Evolutionary conservation across 306 rosid species (phyloP), one percentile per base, ranked within the genome.

Genomic region (Sicyos edulis): DNA sequence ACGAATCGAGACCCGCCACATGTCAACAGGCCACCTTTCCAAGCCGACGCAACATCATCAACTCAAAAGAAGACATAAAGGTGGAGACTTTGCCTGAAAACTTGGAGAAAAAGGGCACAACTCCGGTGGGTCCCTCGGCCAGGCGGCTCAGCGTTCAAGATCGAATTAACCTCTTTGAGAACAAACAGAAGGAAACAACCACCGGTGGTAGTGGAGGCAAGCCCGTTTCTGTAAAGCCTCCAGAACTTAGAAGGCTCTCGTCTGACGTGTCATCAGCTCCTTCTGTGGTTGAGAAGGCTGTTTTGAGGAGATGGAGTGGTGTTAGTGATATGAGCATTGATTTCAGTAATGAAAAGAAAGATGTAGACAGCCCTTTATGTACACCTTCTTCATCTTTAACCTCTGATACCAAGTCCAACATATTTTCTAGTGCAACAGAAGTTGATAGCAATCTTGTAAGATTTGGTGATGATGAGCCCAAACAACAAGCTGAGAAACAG

Each of bases 111-210:
- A 73, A 79, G 73, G 74, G 72, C 70, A 40, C 45, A 40, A 40
- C 45, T 40, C 81, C 83, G 1, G 74, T 81, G 20, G 78, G 81
- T 71, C 95, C 81, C 65, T 63, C 87, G 0, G 49, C 82, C 2
- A 86, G 97, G 83, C 87, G 97, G 71, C 96, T 95, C 56, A 89
- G 96, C 51, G 99, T 95, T 24, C 99, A 91, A 84, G 99, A 95
- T 82, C 86, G 97, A 7, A 95, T 95, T 79, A 95, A 86, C 82
- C 89, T 95, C 21, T 95, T 95, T 15, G 99, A 95, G 85, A 91
- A 83, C 81, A 95, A 95, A 75, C 99, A 95, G 88, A 92, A 89
- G 82, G 97, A 91, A 77, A 85, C 10, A 76, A 77, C 84, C 1
- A 47, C 75, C 2, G 42, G 86, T 42, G 64, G 85, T 19, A 76